Evolutionary conservation across 23 red algal species (phyloP).

Genomic region (Chondrus crispus): DNA sequence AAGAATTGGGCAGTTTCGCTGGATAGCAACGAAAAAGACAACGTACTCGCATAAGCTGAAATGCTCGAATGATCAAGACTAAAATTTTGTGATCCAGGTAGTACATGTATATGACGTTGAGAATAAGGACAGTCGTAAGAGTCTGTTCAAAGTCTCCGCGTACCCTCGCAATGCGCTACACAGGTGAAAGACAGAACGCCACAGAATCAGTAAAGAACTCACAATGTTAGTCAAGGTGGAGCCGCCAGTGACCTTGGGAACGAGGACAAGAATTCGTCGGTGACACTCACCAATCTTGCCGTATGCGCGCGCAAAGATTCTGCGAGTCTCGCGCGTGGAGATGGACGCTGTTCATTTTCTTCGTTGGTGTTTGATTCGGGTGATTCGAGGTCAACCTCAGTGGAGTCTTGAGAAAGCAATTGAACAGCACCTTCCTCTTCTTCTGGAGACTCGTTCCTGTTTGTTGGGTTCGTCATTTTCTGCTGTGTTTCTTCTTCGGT

Average conservation of each 20-base stretch:
- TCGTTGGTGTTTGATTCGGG: not conserved
- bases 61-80: conserved; percentile 47
- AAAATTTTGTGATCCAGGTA: conserved; percentile 48
- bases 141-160: conserved; percentile 60
- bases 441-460: too few species aligned
- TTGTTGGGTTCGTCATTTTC: too few species aligned
- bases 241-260: not conserved
- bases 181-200: not conserved
- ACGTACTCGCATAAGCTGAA: conserved; percentile 60
- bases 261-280: not conserved
- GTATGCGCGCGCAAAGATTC: not conserved
- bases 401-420: too few species aligned
- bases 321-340: not conserved
- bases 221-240: not conserved
- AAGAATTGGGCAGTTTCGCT: too few species aligned
- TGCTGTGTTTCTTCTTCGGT: too few species aligned
- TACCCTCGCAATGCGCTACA: conserved; percentile 18
- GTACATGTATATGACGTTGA: conserved; percentile 64
- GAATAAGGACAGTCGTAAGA: conserved; percentile 6
- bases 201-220: not conserved
- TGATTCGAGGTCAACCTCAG: not conserved
- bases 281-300: not conserved
- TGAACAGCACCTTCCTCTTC: too few species aligned
- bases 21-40: not conserved
- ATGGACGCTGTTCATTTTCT: not conserved